These are phyloP conservation scores for Trypanosomatidae sp. DNA, from an alignment of 208 protist species.

Conservation along the genomic window DNA sequence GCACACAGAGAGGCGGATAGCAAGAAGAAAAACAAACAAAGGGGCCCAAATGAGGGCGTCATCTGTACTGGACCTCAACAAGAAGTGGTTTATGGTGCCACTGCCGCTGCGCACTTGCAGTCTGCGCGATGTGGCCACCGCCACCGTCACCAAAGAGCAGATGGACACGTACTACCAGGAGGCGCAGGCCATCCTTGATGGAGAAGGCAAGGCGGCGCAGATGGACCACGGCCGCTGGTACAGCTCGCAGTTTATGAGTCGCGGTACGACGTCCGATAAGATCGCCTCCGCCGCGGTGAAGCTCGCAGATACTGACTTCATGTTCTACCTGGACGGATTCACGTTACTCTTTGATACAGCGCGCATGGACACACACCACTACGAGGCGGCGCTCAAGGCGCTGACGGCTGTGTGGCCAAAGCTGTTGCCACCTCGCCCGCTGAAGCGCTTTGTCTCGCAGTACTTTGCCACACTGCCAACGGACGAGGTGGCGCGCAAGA, in stretches of 20 bases:
- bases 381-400: conserved; percentile 88
- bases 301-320: conserved; percentile 90
- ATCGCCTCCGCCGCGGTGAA: conserved; percentile 89
- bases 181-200: conserved; percentile 73
- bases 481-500: conserved; percentile 51
- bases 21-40: conserved; percentile 3
- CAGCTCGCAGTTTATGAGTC: conserved; percentile 83
- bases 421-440: conserved; percentile 77
- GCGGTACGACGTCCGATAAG: conserved; percentile 87
- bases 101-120: conserved; percentile 80
- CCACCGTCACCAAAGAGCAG: conserved; percentile 68
- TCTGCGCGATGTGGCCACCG: conserved; percentile 86
- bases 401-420: conserved; percentile 88
- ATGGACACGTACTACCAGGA: conserved; percentile 84
- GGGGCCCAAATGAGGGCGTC: conserved; percentile 14
- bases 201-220: conserved; percentile 55
- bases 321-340: conserved; percentile 92
- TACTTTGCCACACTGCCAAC: conserved; percentile 91
- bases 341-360: conserved; percentile 90
- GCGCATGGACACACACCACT: conserved; percentile 89
- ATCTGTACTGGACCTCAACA: conserved; percentile 69
- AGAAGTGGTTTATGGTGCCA: conserved; percentile 76
- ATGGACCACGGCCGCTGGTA: conserved; percentile 85
- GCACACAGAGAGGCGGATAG: neutral
- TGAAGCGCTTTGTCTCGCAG: conserved; percentile 88